Percentiles rank a stretch among this genome's conserved stretches.
Evolutionary conservation across 495 filamentous ascomycete species (phyloP).

Genomic region (Aspergillus avenaceus): DNA sequence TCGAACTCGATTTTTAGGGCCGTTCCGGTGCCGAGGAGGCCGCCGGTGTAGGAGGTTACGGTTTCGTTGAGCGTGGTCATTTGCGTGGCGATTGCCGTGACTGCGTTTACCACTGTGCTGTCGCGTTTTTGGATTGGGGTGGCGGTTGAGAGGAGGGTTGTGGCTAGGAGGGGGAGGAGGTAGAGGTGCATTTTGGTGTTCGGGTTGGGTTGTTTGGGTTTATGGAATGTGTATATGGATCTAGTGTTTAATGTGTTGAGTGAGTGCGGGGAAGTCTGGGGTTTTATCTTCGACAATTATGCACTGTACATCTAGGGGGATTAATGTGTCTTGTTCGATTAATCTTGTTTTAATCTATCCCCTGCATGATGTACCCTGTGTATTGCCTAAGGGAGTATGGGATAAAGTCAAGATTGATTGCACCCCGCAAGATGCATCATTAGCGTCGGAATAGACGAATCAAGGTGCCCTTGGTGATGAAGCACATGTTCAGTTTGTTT

Average conservation of each 20-base stretch:
- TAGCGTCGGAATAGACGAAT: background rate
- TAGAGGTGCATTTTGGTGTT: conserved; percentile 9
- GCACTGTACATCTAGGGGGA: no score
- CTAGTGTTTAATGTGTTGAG: no score
- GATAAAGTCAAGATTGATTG: background rate
- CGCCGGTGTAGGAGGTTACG: conserved; percentile 18
- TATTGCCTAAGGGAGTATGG: background rate
- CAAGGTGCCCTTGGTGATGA: background rate
- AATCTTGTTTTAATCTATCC: no score
- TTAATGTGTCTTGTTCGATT: no score
- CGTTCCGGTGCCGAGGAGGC: conserved; percentile 11
- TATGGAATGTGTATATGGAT: no score
- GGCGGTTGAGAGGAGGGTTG: conserved; percentile 1
- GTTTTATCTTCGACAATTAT: background rate
- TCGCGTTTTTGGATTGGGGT: conserved; percentile 15
- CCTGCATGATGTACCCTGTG: background rate
- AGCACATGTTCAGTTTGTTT: background rate
- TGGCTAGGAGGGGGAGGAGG: conserved; percentile 7
- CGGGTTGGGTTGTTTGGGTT: background rate
- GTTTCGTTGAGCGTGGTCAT: conserved; percentile 18
- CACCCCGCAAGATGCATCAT: background rate
- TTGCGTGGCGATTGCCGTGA: conserved; percentile 10
- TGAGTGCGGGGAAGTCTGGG: background rate
- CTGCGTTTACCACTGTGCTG: conserved; percentile 15
- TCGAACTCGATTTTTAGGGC: conserved; percentile 20